These are phyloP conservation scores for Pichia kudriavzevii DNA, from an alignment of 1,139 yeast species.

Conservation along the genomic window DNA sequence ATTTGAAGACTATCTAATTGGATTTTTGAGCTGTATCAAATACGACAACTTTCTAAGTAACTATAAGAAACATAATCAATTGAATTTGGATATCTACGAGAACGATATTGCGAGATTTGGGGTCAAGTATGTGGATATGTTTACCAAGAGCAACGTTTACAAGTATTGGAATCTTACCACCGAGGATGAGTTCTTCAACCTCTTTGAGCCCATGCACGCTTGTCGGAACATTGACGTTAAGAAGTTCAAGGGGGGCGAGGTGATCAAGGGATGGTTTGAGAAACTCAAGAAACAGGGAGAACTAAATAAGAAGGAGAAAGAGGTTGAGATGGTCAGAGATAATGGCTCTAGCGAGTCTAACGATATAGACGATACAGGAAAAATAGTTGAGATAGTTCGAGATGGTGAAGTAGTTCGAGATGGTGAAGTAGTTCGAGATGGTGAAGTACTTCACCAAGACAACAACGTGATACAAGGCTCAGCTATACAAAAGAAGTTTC, in stretches of 20 bases:
- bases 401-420: too few species aligned
- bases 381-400: too few species aligned
- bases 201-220: constrained; percentile 70
- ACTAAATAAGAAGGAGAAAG: neutral
- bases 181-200: constrained; percentile 84
- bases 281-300: constrained; percentile 2
- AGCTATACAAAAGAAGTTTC: neutral
- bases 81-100: constrained; percentile 21
- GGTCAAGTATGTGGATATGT: constrained; percentile 46
- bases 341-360: too few species aligned
- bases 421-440: too few species aligned
- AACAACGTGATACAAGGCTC: too few species aligned
- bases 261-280: constrained; percentile 12
- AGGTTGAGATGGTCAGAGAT: neutral
- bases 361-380: too few species aligned
- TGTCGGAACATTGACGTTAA: constrained; percentile 11
- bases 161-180: constrained; percentile 63
- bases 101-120: constrained; percentile 48
- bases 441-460: too few species aligned
- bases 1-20: constrained; percentile 83
- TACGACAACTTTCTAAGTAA: constrained; percentile 54
- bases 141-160: constrained; percentile 65
- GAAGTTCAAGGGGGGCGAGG: constrained; percentile 4
- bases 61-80: constrained; percentile 27
- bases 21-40: constrained; percentile 66